Percentiles rank a stretch among this genome's conserved stretches.
Conservation (phyloP, 495 filamentous ascomycete genomes). For the Rhypophila decipiens region DNA sequence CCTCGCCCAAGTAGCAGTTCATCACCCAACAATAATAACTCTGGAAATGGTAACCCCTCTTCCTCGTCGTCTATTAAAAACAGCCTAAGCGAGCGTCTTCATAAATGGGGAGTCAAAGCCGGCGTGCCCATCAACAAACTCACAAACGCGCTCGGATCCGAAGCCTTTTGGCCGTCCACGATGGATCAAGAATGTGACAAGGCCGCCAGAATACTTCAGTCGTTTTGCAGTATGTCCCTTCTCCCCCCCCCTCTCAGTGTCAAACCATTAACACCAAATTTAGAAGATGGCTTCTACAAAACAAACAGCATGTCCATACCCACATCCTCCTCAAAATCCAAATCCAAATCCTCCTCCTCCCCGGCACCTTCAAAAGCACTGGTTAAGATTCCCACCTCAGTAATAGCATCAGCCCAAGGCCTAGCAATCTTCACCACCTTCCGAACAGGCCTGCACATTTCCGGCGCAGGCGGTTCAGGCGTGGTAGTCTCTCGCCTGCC, state of each 20-base stretch:
- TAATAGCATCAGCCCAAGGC: conserved; percentile 65
- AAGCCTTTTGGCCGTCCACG: conserved; percentile 76
- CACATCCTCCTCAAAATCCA: conserved; percentile 3
- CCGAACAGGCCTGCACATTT: conserved; percentile 75
- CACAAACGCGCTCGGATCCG: conserved; percentile 65
- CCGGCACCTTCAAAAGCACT: no score
- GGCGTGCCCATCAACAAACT: conserved; percentile 68
- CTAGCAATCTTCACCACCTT: conserved; percentile 81
- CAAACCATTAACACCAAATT: background rate
- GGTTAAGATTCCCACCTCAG: conserved; percentile 67
- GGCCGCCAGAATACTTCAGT: conserved; percentile 70
- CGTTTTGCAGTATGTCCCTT: conserved; percentile 57
- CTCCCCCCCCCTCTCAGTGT: no score
- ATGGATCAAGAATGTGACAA: conserved; percentile 80
- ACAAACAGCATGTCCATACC: background rate
- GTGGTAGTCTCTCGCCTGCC: conserved; percentile 62
- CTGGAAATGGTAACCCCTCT: conserved; percentile 2
- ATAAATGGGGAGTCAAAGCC: conserved; percentile 24
- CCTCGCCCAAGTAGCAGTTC: no score
- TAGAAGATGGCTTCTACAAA: conserved; percentile 42
- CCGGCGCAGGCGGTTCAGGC: conserved; percentile 70
- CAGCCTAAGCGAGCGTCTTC: conserved; percentile 19
- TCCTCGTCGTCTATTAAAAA: conserved; percentile 7
- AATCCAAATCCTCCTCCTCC: conserved; percentile 3
- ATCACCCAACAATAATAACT: background rate